Base-by-base conservation (phyloP, 768 basidiomycete genomes). In the Hericium coralloides region DNA sequence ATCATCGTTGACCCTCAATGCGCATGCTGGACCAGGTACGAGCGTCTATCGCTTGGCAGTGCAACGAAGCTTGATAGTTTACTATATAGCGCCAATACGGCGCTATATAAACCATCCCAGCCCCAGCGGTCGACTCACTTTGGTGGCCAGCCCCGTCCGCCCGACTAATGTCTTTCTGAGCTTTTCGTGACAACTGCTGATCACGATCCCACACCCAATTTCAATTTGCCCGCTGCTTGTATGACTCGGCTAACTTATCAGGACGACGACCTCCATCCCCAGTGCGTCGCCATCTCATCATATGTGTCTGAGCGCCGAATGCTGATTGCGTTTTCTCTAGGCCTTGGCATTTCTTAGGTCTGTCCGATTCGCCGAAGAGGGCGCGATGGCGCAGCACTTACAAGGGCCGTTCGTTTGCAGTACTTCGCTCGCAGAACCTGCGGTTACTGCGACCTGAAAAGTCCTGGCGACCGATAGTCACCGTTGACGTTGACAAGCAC, bases 381-480 rank as follows among this genome's bases (percentile, higher is more conserved):
- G 17, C 8, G 3, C 20, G 7, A 43, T 3, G 17, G 38, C 3
- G 39, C n/a, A n/a, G 2, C 23, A 10, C 31, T 12, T 23, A 12
- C 47, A 8, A 51, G 49, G 52, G 17, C 45, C 18, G 3, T 10
- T 12, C 8, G 12, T 51, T 12, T 15, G 7, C 52, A 77, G 76
- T 77, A 6, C 64, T 77, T 12, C 72, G 76, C 2, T 70, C 69
- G 31, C 71, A 70, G 14, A 75, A 76, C 2, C 54, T 77, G 2
- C 63, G 57, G 4, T 66, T 63, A 12, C 68, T 87, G 64, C 77
- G 83, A 41, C 74, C 79, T 0, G 85, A 84, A 56, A 84, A 76
- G 63, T 75, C 79, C 31, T 88, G 86, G 86, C 67, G 84, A 22
- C 85, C 87, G 1, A 81, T 88, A 39, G 71, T 89, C 52, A 74